Conservation (phyloP, 306 rosid species). For the Boehmeria nivea region DNA sequence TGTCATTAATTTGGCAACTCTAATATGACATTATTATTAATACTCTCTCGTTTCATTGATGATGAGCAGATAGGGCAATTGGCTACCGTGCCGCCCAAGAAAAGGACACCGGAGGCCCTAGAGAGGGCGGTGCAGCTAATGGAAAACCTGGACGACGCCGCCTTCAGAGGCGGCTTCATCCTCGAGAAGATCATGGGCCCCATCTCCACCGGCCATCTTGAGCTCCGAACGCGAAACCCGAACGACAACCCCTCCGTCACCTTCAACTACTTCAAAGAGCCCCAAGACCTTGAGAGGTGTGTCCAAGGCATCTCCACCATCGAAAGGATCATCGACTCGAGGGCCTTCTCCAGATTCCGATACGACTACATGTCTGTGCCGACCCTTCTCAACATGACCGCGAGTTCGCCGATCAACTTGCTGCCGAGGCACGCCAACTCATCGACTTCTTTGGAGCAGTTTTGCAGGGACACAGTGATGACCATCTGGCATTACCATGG, state of each 20-base stretch:
- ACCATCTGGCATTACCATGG: constrained; percentile 92
- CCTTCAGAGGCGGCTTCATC: constrained; percentile 61
- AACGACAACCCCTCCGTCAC: constrained; percentile 65
- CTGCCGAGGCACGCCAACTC: constrained; percentile 50
- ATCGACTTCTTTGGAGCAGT: constrained; percentile 48
- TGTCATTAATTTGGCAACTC: background rate
- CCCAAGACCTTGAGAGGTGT: constrained; percentile 52
- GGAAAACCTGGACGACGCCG: constrained; percentile 35
- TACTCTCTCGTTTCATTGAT: background rate
- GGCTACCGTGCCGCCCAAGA: constrained; percentile 38
- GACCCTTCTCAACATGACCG: constrained; percentile 42
- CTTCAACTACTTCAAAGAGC: constrained; percentile 65
- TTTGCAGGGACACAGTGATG: constrained; percentile 65
- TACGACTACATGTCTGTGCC: constrained; percentile 24
- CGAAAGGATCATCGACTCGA: constrained; percentile 42
- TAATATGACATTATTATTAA: background rate
- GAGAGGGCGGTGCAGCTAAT: constrained; percentile 36
- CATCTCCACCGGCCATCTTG: constrained; percentile 48
- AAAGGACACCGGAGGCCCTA: constrained; percentile 57
- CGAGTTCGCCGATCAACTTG: constrained; percentile 44
- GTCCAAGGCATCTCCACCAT: constrained; percentile 47
- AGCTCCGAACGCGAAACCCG: constrained; percentile 48
- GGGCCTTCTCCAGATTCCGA: constrained; percentile 43
- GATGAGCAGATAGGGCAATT: constrained; percentile 42
- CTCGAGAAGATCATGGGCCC: constrained; percentile 68